Base-by-base conservation (phyloP, 2,329 filamentous ascomycete genomes). In the Aspergillus glaucus region DNA sequence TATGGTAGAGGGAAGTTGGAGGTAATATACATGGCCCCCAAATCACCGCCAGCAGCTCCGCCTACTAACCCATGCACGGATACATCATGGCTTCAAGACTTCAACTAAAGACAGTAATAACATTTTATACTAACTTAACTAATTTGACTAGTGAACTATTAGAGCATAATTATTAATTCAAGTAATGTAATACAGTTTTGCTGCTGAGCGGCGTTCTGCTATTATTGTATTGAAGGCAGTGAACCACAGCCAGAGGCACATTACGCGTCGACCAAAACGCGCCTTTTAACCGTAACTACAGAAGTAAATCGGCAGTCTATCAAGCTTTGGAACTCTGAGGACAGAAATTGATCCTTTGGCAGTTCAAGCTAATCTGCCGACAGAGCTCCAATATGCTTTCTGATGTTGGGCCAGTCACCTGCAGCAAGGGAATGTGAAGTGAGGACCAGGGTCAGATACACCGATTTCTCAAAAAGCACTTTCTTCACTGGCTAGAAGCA, bases 351-450 rank as follows among this genome's bases (percentile, higher is more conserved):
- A 51, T 15, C 39, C 21, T 30, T 15, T 46, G 5, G 3, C 10
- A 28, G 50, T 64, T 40, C 44, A 53, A 22, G 2, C 52, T n/a
- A 19, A 46, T 22, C 30, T 63, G 26, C 49, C 53, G 17, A 30
- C 56, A 21, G 55, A 56, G 28, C 36, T 64, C 2, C 53, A 54
- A 44, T 65, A 64, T 45, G 45, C 59, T 15, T 63, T 55, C 53
- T 55, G 50, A 6, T 62, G 62, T 39, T 65, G 57, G 61, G 50
- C 52, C 17, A 46, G 59, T 36, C 59, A 65, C 52, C 19, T 62
- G 17, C n/a, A 51, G 17, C 47, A 57, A n/a, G 17, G 53, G 51
- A 30, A n/a, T 49, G 6, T 8, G 30, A 39, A 36, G 26, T 19
- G 37, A 54, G 21, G 22, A 22, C 21, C 42, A 49, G 12, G 44